phyloP scores from a whole-genome alignment of 1,139 yeast genomes.

The Yamadazyma sp. region DNA sequence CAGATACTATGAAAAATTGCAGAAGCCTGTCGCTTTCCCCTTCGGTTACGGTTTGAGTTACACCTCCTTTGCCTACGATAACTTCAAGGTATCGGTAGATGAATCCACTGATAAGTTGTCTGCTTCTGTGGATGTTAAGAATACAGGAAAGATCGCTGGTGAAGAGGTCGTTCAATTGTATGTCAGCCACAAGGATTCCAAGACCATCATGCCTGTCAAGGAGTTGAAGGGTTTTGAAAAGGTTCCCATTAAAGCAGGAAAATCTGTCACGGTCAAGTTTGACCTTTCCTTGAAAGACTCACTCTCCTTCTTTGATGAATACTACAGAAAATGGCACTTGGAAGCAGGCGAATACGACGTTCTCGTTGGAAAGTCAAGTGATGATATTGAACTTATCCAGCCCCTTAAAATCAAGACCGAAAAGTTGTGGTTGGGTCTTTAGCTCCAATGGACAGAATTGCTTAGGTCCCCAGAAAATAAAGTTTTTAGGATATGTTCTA shows the following conservation, averaged over 20 bases:
- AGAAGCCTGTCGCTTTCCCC: conserved; percentile 50
- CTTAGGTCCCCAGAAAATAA: too few relatives aligned
- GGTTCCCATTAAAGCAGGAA: conserved; percentile 40
- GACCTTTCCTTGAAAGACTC: conserved; percentile 45
- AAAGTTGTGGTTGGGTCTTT: conserved; percentile 22
- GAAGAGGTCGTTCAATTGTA: conserved; percentile 49
- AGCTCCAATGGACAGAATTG: too few relatives aligned
- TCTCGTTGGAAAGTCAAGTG: conserved; percentile 41
- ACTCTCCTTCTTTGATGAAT: conserved; percentile 54
- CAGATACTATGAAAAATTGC: conserved; percentile 54
- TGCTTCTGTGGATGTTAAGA: conserved; percentile 35
- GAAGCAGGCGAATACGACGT: conserved; percentile 20
- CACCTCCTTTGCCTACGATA: conserved; percentile 37
- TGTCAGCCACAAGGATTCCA: conserved; percentile 35
- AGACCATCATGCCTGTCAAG: conserved; percentile 50
- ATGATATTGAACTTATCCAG: conserved; percentile 26
- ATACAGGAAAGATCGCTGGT: conserved; percentile 41
- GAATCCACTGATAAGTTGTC: conserved; percentile 14
- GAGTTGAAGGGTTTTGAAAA: conserved; percentile 58
- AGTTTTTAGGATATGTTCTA: too few relatives aligned
- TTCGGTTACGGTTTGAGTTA: conserved; percentile 65
- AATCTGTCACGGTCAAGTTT: conserved; percentile 32
- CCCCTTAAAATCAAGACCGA: conserved; percentile 27
- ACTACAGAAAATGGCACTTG: conserved; percentile 34
- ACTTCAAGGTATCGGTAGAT: conserved; percentile 16